These are phyloP conservation scores for Boletus tylopilopsis DNA, from an alignment of 768 basidiomycete genomes.

Conservation along the genomic window DNA sequence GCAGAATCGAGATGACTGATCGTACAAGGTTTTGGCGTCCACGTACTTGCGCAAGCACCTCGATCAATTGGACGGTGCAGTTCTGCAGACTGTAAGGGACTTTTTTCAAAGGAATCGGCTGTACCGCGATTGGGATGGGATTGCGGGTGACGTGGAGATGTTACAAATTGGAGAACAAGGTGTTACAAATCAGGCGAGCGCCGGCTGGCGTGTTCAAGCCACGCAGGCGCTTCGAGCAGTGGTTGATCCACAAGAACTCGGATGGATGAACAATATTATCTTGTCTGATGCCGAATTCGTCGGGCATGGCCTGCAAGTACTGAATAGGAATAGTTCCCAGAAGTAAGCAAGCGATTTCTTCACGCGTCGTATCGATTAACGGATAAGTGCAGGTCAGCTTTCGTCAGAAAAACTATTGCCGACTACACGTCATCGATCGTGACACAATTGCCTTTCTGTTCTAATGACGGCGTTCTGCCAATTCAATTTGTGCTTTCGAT, in stretches of 20 bases:
- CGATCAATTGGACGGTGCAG: conserved; percentile 25
- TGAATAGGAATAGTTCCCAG: conserved; percentile 40
- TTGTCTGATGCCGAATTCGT: conserved; percentile 41
- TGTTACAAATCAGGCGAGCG: neutral
- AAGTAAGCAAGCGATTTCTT: conserved; percentile 36
- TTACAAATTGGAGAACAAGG: neutral
- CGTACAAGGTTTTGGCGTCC: conserved; percentile 18
- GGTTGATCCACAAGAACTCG: conserved; percentile 41
- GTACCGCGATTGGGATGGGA: conserved; percentile 12
- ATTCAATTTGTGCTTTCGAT: conserved; percentile 33
- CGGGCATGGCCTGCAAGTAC: conserved; percentile 42
- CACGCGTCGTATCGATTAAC: conserved; percentile 7
- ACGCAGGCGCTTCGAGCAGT: conserved; percentile 36
- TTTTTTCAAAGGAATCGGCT: conserved; percentile 17
- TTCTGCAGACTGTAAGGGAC: conserved; percentile 19
- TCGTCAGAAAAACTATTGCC: conserved; percentile 19
- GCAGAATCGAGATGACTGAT: conserved; percentile 5
- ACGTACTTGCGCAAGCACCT: conserved; percentile 32
- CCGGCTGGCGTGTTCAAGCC: conserved; percentile 24
- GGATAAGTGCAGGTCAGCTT: conserved; percentile 10
- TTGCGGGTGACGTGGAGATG: conserved; percentile 13
- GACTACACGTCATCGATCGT: conserved; percentile 19
- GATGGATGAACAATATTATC: conserved; percentile 54
- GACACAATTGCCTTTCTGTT: conserved; percentile 6
- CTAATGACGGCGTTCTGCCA: conserved; percentile 16